A percentile compares a stretch with the other conserved stretches of the same genome.
Conservation (phyloP, 1,139 yeast genomes). For the Barnettozyma hawaiiensis region DNA sequence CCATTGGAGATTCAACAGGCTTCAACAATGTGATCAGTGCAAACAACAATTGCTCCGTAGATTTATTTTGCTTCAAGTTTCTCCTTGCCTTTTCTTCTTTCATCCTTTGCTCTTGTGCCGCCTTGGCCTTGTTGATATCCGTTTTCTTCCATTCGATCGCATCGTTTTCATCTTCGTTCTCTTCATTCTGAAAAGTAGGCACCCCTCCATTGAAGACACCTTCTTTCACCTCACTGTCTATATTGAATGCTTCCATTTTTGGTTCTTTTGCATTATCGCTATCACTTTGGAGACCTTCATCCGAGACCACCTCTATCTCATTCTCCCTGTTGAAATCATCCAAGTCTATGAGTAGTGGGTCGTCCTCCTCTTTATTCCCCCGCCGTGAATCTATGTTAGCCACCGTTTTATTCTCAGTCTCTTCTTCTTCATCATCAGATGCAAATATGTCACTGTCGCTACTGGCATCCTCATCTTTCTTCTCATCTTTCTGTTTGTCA, state of each 20-base stretch:
- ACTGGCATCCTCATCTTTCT: constrained; percentile 11
- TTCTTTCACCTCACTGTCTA: constrained; percentile 50
- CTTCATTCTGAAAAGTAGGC: constrained; percentile 37
- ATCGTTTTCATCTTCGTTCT: constrained; percentile 38
- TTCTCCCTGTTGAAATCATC: constrained; percentile 16
- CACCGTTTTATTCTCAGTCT: background rate
- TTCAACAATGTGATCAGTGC: constrained; percentile 41
- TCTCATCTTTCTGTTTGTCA: background rate
- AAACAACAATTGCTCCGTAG: constrained; percentile 30
- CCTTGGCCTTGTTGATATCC: constrained; percentile 45
- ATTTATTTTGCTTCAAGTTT: constrained; percentile 9
- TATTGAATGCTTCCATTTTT: constrained; percentile 56
- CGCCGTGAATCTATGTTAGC: no score
- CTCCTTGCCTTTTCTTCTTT: constrained; percentile 5
- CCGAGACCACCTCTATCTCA: constrained; percentile 7
- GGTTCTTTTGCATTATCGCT: constrained; percentile 25
- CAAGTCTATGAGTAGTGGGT: constrained; percentile 13
- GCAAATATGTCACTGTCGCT: constrained; percentile 25
- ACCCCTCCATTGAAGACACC: constrained; percentile 67
- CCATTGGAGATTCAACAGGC: constrained; percentile 62
- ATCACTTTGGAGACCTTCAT: constrained; percentile 8
- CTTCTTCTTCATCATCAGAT: constrained; percentile 14
- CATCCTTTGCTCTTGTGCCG: constrained; percentile 34
- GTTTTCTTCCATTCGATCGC: constrained; percentile 41
- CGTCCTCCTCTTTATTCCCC: background rate